Conservation (phyloP, 2,329 filamentous ascomycete species). For the Zymoseptoria tritici region DNA sequence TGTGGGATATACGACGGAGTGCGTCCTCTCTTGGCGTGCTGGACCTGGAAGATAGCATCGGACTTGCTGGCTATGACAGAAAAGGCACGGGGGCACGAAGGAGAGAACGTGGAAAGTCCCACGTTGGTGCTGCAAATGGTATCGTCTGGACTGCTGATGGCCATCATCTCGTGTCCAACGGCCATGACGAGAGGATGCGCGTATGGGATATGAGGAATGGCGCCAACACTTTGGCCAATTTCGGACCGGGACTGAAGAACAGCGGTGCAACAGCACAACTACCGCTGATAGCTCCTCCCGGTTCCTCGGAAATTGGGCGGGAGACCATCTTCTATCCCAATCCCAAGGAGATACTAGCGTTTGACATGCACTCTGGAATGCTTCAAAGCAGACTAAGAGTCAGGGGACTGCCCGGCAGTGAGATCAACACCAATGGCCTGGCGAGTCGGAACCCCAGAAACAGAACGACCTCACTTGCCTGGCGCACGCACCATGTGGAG, state of each 20-base stretch:
- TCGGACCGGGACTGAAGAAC: conserved; percentile 76
- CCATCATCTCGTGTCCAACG: conserved; percentile 66
- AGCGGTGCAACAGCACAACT: conserved; percentile 35
- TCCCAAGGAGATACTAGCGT: conserved; percentile 62
- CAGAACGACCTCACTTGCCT: conserved; percentile 67
- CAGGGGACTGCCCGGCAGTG: conserved; percentile 35
- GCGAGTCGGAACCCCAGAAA: conserved; percentile 32
- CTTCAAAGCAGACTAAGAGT: conserved; percentile 64
- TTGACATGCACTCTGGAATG: conserved; percentile 70
- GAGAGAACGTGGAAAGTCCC: conserved; percentile 48
- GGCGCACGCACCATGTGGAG: conserved; percentile 62
- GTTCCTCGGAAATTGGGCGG: conserved; percentile 48
- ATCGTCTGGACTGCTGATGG: conserved; percentile 79
- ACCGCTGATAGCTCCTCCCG: conserved; percentile 51
- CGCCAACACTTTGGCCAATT: conserved; percentile 80
- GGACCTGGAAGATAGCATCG: conserved; percentile 76
- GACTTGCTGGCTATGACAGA: conserved; percentile 47
- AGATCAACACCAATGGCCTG: conserved; percentile 2
- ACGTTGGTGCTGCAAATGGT: conserved; percentile 76
- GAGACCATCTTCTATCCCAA: conserved; percentile 78
- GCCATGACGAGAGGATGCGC: conserved; percentile 74
- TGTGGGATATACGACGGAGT: conserved; percentile 82
- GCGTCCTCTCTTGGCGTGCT: conserved; percentile 68
- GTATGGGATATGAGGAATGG: conserved; percentile 73
- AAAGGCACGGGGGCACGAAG: conserved; percentile 39